Evolutionary conservation across 2,329 filamentous ascomycete species (phyloP), one percentile per base, ranked within the genome.

Genomic region (Alternaria longipes): DNA sequence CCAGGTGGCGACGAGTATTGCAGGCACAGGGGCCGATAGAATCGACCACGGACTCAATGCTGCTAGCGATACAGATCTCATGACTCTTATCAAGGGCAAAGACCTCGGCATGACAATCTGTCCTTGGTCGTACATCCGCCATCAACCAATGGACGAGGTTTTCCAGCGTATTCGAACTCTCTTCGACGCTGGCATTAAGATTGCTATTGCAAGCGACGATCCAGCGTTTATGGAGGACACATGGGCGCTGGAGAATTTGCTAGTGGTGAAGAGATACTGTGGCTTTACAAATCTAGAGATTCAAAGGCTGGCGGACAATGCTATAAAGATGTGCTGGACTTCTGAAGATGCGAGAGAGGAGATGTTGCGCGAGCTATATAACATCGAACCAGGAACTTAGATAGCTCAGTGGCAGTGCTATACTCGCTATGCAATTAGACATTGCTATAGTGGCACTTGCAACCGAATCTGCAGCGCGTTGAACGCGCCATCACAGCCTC

Each of bases 161-260:
- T 63, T 60, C 8, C 8, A 41, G 28, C 60, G 81, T 20, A 80
- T 84, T 49, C 75, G 79, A 24, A 76, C 67, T 44, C 75, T 85
- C 16, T 77, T 80, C 58, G 80, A 84, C 38, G 77, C 73, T 4
- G 82, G 82, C 5, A 62, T 62, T 8, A 7, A 16, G 32, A 55
- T 62, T 0, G 18, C 47, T 55, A 59, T 62, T 40, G 60, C 50
- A 18, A 62, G 60, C 50, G 83, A 84, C 64, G 83, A 84, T 62
- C 83, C 83, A 11, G 80, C 81, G 4, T 83, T 83, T 53, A 81
- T 85, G 75, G 81, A 84, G 57, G 78, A 85, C 57, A 81, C 81
- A 36, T 85, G 83, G 83, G 73, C 85, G 28, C 69, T 80, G 56
- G 80, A 83, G 18, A 84, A 84, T 51, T 69, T 85, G 74, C 73